phyloP scores from a whole-genome alignment of 805 yeast species.

The Saitoella complicata region DNA sequence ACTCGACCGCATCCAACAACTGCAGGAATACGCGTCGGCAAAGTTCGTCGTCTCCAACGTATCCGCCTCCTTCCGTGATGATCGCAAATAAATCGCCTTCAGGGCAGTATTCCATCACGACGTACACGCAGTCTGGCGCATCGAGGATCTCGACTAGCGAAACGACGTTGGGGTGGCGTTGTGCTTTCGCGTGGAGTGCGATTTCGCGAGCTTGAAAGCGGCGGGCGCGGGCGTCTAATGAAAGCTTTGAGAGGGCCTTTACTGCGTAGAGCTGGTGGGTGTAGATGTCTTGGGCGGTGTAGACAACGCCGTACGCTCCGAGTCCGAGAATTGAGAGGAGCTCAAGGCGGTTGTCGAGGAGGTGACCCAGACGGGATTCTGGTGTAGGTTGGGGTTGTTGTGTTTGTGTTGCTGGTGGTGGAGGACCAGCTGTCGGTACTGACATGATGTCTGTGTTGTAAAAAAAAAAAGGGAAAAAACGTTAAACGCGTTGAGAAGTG shows the following conservation, averaged over 20 bases:
- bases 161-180: conserved; percentile 61
- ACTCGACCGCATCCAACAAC: conserved; percentile 64
- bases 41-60: conserved; percentile 33
- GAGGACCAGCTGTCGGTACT: no score
- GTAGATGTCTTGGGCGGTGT: conserved; percentile 39
- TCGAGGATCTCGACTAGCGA: conserved; percentile 60
- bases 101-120: conserved; percentile 71
- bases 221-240: conserved; percentile 7
- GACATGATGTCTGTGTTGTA: no score
- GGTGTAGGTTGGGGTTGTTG: not conserved
- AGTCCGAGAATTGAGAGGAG: conserved; percentile 35
- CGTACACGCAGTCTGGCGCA: conserved; percentile 34
- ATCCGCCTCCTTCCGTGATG: conserved; percentile 49
- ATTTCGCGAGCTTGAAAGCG: conserved; percentile 32
- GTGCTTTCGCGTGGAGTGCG: conserved; percentile 56
- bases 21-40: conserved; percentile 52
- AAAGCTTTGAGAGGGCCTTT: conserved; percentile 38
- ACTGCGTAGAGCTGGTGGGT: conserved; percentile 47
- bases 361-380: conserved; percentile 4
- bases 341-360: conserved; percentile 3
- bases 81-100: conserved; percentile 78
- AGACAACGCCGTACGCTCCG: conserved; percentile 73
- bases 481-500: no score
- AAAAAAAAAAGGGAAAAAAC: no score
- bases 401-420: no score